Conservation (phyloP, 805 yeast genomes). For the Lipomyces spencermartinsiae region DNA sequence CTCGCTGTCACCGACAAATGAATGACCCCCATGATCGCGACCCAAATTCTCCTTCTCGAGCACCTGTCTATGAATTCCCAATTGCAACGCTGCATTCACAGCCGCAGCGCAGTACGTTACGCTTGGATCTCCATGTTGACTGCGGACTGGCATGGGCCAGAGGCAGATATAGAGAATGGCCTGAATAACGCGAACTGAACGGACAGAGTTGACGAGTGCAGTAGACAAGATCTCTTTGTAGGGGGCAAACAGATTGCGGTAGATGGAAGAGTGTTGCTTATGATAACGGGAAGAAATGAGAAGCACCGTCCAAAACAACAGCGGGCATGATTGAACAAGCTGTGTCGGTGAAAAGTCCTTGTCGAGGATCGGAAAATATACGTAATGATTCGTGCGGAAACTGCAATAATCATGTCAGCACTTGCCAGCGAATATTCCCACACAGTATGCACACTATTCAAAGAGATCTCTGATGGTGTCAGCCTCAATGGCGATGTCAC, state of each 20-base stretch:
- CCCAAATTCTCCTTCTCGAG: neutral
- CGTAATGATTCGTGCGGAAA: neutral
- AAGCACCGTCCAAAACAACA: slow-evolving; percentile 6
- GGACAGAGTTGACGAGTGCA: neutral
- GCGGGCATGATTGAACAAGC: neutral
- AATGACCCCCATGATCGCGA: neutral
- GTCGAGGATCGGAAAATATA: slow-evolving; percentile 8
- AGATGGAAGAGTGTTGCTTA: neutral
- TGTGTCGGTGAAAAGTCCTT: neutral
- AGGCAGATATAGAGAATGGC: slow-evolving; percentile 2
- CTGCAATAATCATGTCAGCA: neutral
- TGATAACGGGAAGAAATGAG: slow-evolving; percentile 4
- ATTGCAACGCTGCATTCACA: neutral
- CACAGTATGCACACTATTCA: neutral
- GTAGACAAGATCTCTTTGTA: neutral
- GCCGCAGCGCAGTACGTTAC: slow-evolving; percentile 1
- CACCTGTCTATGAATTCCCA: neutral
- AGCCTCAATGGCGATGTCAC: neutral
- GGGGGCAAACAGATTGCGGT: neutral
- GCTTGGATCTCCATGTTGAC: slow-evolving; percentile 1
- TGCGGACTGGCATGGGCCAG: neutral
- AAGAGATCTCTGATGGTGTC: neutral
- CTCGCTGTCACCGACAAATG: neutral
- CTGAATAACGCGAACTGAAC: neutral
- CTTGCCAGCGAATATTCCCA: neutral